phyloP scores from a whole-genome alignment of 352 stramenopile genomes.

The Thraustochytrium striatum region DNA sequence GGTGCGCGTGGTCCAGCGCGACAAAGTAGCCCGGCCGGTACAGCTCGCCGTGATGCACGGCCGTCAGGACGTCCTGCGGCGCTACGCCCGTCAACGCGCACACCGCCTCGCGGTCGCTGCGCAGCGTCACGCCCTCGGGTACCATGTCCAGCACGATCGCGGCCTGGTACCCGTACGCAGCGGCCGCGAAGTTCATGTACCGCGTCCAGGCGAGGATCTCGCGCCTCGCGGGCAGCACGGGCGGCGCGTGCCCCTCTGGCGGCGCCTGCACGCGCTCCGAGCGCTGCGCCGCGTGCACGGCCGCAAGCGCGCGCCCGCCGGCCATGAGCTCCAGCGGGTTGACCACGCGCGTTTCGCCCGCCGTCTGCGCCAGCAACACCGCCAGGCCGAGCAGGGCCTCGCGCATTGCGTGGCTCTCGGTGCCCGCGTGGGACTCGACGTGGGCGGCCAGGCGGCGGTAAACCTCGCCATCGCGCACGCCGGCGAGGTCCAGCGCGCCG shows the following conservation, averaged over 20 bases:
- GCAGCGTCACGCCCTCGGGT: not conserved
- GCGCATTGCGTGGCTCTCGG: not conserved
- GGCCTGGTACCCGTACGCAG: conserved; percentile 23
- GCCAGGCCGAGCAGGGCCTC: conserved; percentile 18
- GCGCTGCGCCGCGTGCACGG: not conserved
- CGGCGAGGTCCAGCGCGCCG: not conserved
- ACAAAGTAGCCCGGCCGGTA: conserved; percentile 40
- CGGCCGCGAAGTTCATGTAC: conserved; percentile 6
- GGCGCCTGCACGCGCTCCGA: not conserved
- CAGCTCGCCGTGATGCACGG: not conserved
- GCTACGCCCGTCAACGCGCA: not conserved
- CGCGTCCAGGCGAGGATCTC: conserved; percentile 15
- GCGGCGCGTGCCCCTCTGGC: not conserved
- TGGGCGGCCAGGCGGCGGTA: not conserved
- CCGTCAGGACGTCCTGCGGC: not conserved
- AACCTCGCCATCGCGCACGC: not conserved
- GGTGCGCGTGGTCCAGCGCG: conserved; percentile 3
- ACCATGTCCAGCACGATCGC: conserved; percentile 24
- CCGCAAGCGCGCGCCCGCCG: conserved; percentile 9
- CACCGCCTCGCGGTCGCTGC: not conserved
- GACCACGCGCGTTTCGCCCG: not conserved
- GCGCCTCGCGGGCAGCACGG: not conserved
- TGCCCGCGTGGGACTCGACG: not conserved
- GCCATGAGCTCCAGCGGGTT: conserved; percentile 31
- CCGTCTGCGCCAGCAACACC: not conserved